phyloP scores from a whole-genome alignment of 1,284 basidiomycete species.

The Blastosporella zonata region DNA sequence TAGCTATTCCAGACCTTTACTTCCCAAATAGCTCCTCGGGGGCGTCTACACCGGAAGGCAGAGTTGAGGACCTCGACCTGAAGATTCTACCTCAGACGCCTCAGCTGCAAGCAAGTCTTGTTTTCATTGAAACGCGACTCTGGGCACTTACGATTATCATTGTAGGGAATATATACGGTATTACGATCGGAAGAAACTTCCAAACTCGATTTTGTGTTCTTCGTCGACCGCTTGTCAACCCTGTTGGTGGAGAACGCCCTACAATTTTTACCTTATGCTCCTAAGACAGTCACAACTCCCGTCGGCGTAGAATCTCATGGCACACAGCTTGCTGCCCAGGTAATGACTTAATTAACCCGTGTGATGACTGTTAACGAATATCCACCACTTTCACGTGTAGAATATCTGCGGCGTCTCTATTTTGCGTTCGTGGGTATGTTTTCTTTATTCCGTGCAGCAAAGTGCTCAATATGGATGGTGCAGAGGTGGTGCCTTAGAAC shows the following conservation, averaged over 20 bases:
- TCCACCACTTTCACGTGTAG: conserved; percentile 29
- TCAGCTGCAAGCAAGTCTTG: conserved; percentile 65
- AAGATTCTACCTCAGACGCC: conserved; percentile 76
- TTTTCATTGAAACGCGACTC: background rate
- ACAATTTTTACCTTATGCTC: conserved; percentile 71
- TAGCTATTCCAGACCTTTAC: conserved; percentile 50
- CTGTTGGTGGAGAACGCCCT: conserved; percentile 85
- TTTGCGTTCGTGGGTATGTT: conserved; percentile 64
- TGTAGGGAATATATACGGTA: conserved; percentile 85
- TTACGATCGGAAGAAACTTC: conserved; percentile 70
- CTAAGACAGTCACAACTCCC: conserved; percentile 70
- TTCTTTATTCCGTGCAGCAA: background rate
- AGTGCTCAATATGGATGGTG: conserved; percentile 6
- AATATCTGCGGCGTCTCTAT: conserved; percentile 83
- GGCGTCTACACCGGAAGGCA: conserved; percentile 31
- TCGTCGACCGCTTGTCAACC: conserved; percentile 82
- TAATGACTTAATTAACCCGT: conserved; percentile 23
- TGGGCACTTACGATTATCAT: conserved; percentile 5
- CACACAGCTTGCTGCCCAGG: conserved; percentile 57
- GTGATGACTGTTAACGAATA: background rate
- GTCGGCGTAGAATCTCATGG: conserved; percentile 58
- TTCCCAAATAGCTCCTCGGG: conserved; percentile 28
- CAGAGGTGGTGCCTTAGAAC: conserved; percentile 87
- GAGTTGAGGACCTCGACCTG: conserved; percentile 49
- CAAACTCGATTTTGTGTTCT: conserved; percentile 88